Percentiles rank a stretch among this genome's conserved stretches.
phyloP scores from a whole-genome alignment of 2,329 filamentous ascomycete species.

The Ophiostoma sp. region DNA sequence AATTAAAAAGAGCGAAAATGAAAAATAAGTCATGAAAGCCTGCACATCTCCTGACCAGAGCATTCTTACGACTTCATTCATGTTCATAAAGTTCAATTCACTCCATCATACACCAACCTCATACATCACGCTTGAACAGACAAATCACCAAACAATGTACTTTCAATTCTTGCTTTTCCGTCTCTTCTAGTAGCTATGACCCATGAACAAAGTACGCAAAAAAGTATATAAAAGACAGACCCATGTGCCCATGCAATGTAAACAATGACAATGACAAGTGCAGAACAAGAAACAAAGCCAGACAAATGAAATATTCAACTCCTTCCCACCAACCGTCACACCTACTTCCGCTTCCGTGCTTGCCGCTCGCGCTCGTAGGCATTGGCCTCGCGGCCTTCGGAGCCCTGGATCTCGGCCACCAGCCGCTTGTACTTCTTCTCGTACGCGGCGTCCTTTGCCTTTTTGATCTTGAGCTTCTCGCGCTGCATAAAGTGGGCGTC shows the following conservation, averaged over 20 bases:
- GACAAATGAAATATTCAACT: constrained; percentile 7
- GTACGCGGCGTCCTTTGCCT: constrained; percentile 87
- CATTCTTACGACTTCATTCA: no score
- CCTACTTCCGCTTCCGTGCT: constrained; percentile 62
- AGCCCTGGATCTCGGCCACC: constrained; percentile 91
- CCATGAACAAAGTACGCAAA: neutral
- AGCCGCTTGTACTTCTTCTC: constrained; percentile 94
- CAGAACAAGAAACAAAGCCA: neutral
- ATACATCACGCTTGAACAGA: no score
- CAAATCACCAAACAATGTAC: no score
- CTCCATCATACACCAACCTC: no score
- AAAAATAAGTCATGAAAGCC: no score
- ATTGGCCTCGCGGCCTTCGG: constrained; percentile 85
- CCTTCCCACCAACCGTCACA: neutral
- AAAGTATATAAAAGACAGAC: neutral
- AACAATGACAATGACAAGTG: neutral
- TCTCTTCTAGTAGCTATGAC: neutral
- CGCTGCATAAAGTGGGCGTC: constrained; percentile 91
- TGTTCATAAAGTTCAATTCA: no score
- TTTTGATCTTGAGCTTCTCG: constrained; percentile 89
- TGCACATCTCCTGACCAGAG: no score
- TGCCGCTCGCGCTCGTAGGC: constrained; percentile 85
- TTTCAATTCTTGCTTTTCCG: neutral
- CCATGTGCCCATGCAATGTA: constrained; percentile 8
- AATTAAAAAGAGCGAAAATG: no score